These are phyloP conservation scores for Candida gorgasii DNA, from an alignment of 805 yeast genomes.

Conservation along the genomic window DNA sequence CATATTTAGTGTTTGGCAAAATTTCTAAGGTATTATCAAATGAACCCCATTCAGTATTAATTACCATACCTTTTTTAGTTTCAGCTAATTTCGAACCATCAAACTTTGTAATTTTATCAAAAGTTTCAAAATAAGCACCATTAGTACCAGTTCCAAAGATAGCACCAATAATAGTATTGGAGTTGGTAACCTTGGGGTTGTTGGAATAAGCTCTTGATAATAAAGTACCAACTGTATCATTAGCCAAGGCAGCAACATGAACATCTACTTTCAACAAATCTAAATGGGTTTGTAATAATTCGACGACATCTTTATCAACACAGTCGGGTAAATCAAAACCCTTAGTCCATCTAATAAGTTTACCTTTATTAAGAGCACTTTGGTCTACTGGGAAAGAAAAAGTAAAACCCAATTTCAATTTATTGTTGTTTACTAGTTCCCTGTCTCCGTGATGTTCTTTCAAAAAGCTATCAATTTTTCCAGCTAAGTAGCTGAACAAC, in stretches of 20 bases:
- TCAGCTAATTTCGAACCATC: constrained; percentile 38
- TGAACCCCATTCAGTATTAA: constrained; percentile 98
- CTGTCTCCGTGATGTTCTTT: constrained; percentile 69
- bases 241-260: constrained; percentile 81
- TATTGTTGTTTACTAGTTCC: constrained; percentile 28
- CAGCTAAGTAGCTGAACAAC: constrained; percentile 74
- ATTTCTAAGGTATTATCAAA: constrained; percentile 80
- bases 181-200: constrained; percentile 57
- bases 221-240: constrained; percentile 94
- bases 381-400: constrained; percentile 93
- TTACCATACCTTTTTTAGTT: constrained; percentile 60
- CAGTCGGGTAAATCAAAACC: constrained; percentile 88
- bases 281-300: constrained; percentile 66
- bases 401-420: constrained; percentile 84
- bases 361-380: constrained; percentile 75
- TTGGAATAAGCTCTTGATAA: constrained; percentile 84
- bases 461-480: constrained; percentile 65
- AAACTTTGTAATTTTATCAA: constrained; percentile 73
- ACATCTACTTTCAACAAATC: constrained; percentile 63
- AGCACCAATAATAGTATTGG: constrained; percentile 82
- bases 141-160: constrained; percentile 98
- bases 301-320: constrained; percentile 81
- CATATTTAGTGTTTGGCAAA: constrained; percentile 80
- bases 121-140: constrained; percentile 86
- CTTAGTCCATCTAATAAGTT: constrained; percentile 92